Evolutionary conservation across 176 grass and related monocot genomes (phyloP).

Genomic region (Urochloa ruziziensis): DNA sequence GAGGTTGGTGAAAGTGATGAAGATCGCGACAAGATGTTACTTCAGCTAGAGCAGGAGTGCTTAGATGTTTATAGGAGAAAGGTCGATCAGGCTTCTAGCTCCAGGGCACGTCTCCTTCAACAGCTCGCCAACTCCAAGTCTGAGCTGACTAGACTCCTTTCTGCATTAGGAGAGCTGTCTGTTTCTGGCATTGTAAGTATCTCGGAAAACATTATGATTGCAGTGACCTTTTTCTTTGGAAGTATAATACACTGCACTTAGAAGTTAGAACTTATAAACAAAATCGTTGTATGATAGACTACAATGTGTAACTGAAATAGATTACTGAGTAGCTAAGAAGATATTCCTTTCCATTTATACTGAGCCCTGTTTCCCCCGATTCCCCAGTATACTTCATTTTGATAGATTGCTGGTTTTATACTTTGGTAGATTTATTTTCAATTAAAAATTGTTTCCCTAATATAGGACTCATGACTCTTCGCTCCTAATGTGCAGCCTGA

Average conservation of each 20-base stretch:
- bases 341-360: neutral
- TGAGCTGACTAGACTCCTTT: slow-evolving; percentile 67
- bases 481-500: slow-evolving; percentile 55
- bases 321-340: neutral
- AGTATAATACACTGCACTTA: neutral
- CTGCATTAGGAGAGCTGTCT: slow-evolving; percentile 75
- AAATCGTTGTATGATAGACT: neutral
- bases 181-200: slow-evolving; percentile 61
- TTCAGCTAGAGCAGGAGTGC: slow-evolving; percentile 91
- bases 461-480: slow-evolving; percentile 18
- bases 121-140: slow-evolving; percentile 72
- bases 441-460: neutral
- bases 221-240: neutral
- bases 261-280: neutral
- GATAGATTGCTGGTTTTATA: neutral
- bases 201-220: neutral
- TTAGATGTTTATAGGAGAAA: slow-evolving; percentile 92
- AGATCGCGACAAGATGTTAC: slow-evolving; percentile 86
- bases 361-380: neutral
- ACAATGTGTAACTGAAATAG: neutral
- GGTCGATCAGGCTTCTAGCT: slow-evolving; percentile 82
- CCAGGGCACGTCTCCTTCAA: slow-evolving; percentile 60
- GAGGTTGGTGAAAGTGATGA: slow-evolving; percentile 90
- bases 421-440: slow-evolving; percentile 1
- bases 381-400: neutral